Percentiles rank a stretch among this genome's conserved stretches.
These are phyloP conservation scores for Polychaeton citri DNA, from an alignment of 2,329 filamentous ascomycete genomes.

Conservation along the genomic window DNA sequence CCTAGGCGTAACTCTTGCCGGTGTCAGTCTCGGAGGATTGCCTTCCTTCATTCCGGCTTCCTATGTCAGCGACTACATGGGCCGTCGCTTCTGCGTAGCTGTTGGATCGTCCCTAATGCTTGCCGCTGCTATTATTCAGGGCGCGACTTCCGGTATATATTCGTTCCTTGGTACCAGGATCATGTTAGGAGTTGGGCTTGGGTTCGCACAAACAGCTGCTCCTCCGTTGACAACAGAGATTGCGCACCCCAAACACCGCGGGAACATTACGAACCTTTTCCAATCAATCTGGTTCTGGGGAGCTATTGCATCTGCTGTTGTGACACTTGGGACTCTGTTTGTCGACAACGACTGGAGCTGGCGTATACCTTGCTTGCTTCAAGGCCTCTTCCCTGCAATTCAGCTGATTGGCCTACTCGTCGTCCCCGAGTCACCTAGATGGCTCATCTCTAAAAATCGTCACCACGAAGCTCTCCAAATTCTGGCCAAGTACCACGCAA, in stretches of 20 bases:
- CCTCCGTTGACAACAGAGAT: constrained; percentile 1
- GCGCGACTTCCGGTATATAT: not conserved
- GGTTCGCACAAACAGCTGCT: constrained; percentile 1
- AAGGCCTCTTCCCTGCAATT: constrained; percentile 11
- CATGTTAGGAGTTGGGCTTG: constrained; percentile 2
- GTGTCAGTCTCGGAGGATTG: constrained; percentile 12
- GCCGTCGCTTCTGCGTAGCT: constrained; percentile 1
- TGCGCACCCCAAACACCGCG: not conserved
- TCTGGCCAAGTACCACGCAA: constrained; percentile 49
- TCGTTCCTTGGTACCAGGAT: constrained; percentile 1
- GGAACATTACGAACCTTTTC: not conserved
- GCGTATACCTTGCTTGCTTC: constrained; percentile 15
- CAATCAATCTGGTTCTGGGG: constrained; percentile 1
- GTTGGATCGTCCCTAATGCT: constrained; percentile 1
- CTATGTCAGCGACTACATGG: constrained; percentile 1
- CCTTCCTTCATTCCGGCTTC: constrained; percentile 1
- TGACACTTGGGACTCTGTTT: not conserved
- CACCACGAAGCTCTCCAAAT: constrained; percentile 19
- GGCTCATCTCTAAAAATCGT: constrained; percentile 10
- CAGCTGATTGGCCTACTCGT: constrained; percentile 9
- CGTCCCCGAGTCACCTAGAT: constrained; percentile 15
- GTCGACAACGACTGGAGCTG: constrained; percentile 11
- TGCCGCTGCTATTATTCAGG: constrained; percentile 2
- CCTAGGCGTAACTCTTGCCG: constrained; percentile 15
- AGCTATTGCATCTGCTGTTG: not conserved